phyloP scores from a whole-genome alignment of 805 yeast species.

The Candida methanosorbosa region DNA sequence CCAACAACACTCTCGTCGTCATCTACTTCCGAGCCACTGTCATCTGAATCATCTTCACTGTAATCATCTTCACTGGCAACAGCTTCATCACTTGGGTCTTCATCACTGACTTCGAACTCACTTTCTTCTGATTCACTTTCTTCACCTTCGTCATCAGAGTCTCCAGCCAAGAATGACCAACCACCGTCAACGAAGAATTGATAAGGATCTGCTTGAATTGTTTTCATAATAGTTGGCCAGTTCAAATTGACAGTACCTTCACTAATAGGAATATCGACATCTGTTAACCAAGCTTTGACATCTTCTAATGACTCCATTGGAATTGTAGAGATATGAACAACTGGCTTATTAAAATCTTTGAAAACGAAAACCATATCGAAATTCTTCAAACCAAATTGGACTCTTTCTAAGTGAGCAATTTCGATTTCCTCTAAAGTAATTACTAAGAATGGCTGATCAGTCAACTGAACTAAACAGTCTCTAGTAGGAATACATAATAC shows the following conservation, averaged over 20 bases:
- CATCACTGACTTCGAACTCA: constrained; percentile 56
- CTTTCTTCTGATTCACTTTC: constrained; percentile 64
- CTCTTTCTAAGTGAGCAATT: constrained; percentile 92
- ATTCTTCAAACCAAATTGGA: constrained; percentile 92
- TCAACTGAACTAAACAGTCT: constrained; percentile 88
- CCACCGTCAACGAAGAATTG: constrained; percentile 94
- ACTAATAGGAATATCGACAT: constrained; percentile 90
- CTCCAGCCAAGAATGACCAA: constrained; percentile 89
- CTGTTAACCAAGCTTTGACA: constrained; percentile 94
- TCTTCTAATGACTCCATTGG: constrained; percentile 90
- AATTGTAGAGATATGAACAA: constrained; percentile 87
- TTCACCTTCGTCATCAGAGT: constrained; percentile 68
- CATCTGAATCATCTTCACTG: constrained; percentile 17
- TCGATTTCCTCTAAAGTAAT: constrained; percentile 88
- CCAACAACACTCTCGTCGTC: constrained; percentile 19
- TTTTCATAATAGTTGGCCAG: constrained; percentile 94
- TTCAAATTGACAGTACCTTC: constrained; percentile 94
- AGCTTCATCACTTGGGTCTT: constrained; percentile 49
- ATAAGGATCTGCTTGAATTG: constrained; percentile 85
- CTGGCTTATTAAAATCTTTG: constrained; percentile 83
- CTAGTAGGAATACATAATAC: constrained; percentile 95
- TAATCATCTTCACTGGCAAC: constrained; percentile 25
- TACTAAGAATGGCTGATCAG: constrained; percentile 93
- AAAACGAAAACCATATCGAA: constrained; percentile 95
- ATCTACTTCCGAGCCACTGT: constrained; percentile 12